Conservation (phyloP, 805 yeast species). For the Schizosaccharomyces cryophilus region DNA sequence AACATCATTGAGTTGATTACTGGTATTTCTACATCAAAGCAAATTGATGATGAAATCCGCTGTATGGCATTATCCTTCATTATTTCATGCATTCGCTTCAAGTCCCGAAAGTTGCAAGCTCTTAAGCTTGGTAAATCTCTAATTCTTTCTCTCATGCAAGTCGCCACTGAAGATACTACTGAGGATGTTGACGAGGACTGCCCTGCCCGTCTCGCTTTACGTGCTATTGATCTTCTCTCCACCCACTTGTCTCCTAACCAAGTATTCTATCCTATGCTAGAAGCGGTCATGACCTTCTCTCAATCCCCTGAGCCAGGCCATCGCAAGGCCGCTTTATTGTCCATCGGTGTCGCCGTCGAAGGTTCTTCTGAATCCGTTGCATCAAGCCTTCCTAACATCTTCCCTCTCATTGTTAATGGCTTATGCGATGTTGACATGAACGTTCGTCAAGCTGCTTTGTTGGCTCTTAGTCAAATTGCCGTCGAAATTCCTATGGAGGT, state of each 20-base stretch:
- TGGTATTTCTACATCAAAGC: constrained; percentile 33
- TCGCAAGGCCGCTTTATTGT: constrained; percentile 66
- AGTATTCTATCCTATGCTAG: constrained; percentile 53
- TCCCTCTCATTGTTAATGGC: constrained; percentile 51
- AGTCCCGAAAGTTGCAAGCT: constrained; percentile 55
- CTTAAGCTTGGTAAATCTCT: constrained; percentile 67
- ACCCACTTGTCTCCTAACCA: constrained; percentile 79
- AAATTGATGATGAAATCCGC: constrained; percentile 57
- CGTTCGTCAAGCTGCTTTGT: constrained; percentile 69
- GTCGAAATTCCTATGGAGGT: constrained; percentile 64
- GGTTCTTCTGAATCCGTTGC: constrained; percentile 89
- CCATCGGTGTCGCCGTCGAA: constrained; percentile 58
- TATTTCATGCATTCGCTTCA: constrained; percentile 50
- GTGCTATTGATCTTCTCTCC: constrained; percentile 56
- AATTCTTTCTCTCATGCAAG: constrained; percentile 44
- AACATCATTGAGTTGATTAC: constrained; percentile 48
- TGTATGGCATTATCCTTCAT: constrained; percentile 64
- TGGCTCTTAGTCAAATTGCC: constrained; percentile 54
- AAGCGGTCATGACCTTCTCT: constrained; percentile 17
- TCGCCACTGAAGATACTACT: constrained; percentile 64
- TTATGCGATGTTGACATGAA: constrained; percentile 47
- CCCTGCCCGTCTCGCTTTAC: constrained; percentile 53
- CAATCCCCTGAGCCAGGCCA: constrained; percentile 42
- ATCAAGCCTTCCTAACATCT: constrained; percentile 44
- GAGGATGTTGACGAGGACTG: constrained; percentile 74